phyloP scores from a whole-genome alignment of 805 yeast species.

The Starmerella vitae region DNA sequence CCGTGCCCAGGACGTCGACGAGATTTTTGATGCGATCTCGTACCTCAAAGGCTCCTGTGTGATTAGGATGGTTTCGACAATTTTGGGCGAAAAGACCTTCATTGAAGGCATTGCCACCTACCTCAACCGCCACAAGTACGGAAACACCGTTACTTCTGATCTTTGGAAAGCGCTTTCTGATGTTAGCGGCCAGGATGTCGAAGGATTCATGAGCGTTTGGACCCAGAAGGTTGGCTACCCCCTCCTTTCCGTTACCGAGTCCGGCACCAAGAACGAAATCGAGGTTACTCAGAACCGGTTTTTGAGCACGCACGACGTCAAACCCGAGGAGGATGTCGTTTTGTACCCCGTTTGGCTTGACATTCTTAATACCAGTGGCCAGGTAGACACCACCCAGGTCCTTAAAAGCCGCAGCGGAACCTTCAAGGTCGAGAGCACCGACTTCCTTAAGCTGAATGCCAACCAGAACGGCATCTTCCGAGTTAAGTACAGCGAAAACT shows the following conservation, averaged over 20 bases:
- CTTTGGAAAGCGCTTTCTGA: constrained; percentile 56
- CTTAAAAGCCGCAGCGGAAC: constrained; percentile 39
- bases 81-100: constrained; percentile 55
- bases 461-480: constrained; percentile 51
- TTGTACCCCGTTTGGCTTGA: constrained; percentile 43
- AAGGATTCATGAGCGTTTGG: constrained; percentile 54
- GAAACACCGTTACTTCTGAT: constrained; percentile 62
- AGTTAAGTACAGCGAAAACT: constrained; percentile 39
- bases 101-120: constrained; percentile 61
- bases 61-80: constrained; percentile 60
- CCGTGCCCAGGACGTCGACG: constrained; percentile 66
- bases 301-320: constrained; percentile 47
- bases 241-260: constrained; percentile 38
- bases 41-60: constrained; percentile 71
- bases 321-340: constrained; percentile 42
- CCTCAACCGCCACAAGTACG: constrained; percentile 46
- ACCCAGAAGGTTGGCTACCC: constrained; percentile 65
- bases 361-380: constrained; percentile 42
- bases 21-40: constrained; percentile 70
- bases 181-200: constrained; percentile 49
- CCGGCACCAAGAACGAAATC: constrained; percentile 21
- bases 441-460: constrained; percentile 47
- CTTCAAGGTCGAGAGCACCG: constrained; percentile 32
- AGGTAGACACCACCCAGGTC: constrained; percentile 41
- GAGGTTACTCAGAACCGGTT: constrained; percentile 45